phyloP scores from a whole-genome alignment of 148 eudicot genomes.

The Suaeda aralocaspica region DNA sequence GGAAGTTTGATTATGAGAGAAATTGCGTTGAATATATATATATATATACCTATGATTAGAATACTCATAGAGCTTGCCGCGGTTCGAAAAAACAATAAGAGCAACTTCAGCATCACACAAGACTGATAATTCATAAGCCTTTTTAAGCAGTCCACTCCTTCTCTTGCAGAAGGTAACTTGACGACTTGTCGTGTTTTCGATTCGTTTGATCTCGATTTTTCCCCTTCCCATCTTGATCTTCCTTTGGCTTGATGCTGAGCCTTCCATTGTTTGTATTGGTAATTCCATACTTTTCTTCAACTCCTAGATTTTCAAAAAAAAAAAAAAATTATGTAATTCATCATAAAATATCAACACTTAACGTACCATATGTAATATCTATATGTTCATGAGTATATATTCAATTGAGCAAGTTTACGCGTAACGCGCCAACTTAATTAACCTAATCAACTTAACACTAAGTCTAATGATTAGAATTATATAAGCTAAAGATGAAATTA shows the following conservation, averaged over 20 bases:
- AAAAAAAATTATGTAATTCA: too few relatives aligned
- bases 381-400: too few relatives aligned
- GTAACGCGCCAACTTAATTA: too few relatives aligned
- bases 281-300: conserved; percentile 47
- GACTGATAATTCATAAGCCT: conserved; percentile 94
- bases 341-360: too few relatives aligned
- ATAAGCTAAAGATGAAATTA: too few relatives aligned
- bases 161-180: conserved; percentile 96
- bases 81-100: conserved; percentile 82
- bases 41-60: conserved; percentile 72
- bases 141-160: conserved; percentile 88
- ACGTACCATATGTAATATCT: too few relatives aligned
- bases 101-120: conserved; percentile 99
- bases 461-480: too few relatives aligned
- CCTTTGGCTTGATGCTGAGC: conserved; percentile 52
- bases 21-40: too few relatives aligned
- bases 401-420: too few relatives aligned
- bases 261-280: conserved; percentile 38
- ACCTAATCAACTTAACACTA: too few relatives aligned
- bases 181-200: conserved; percentile 90
- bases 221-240: conserved; percentile 83
- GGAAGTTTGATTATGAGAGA: background rate
- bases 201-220: conserved; percentile 93
- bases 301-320: conserved; percentile 25
- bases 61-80: conserved; percentile 94